phyloP scores from a whole-genome alignment of 192 early-diverging fungal genomes.

The Coemansia sp. region DNA sequence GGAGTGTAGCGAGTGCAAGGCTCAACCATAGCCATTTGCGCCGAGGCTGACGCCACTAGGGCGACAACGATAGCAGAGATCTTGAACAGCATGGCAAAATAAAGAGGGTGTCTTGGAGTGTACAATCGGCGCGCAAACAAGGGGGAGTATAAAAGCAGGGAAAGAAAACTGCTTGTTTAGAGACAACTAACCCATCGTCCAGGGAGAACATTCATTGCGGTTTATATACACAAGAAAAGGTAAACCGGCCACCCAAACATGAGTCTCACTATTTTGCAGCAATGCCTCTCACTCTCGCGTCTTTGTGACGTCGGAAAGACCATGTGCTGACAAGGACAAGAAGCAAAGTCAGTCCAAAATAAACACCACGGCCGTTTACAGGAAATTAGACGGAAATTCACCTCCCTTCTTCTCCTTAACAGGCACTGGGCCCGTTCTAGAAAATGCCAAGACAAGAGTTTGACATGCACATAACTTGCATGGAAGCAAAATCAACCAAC shows the following conservation, averaged over 20 bases:
- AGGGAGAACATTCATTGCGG: not conserved
- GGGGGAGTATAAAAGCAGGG: not conserved
- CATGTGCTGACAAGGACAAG: not conserved
- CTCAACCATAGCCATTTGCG: slow-evolving; percentile 23
- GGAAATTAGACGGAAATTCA: not conserved
- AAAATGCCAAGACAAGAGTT: not conserved
- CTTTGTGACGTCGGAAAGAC: not conserved
- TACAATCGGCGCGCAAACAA: too few species aligned
- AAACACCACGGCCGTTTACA: too few species aligned
- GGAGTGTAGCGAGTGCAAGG: slow-evolving; percentile 24
- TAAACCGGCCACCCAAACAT: not conserved
- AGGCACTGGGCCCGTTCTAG: not conserved
- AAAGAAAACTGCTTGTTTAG: slow-evolving; percentile 3
- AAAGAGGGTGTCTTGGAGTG: too few species aligned
- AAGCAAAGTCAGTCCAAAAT: not conserved
- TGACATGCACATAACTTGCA: not conserved
- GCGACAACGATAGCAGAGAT: slow-evolving; percentile 12
- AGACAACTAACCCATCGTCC: not conserved
- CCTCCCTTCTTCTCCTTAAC: not conserved
- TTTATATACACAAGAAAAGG: not conserved
- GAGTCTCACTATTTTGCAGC: not conserved
- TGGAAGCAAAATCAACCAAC: not conserved
- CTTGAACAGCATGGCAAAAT: slow-evolving; percentile 20
- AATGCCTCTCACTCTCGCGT: not conserved
- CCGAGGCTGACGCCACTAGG: slow-evolving; percentile 21